Conservation (phyloP, 2,329 filamentous ascomycete species). For the Paecilomyces dactylethromorphus region DNA sequence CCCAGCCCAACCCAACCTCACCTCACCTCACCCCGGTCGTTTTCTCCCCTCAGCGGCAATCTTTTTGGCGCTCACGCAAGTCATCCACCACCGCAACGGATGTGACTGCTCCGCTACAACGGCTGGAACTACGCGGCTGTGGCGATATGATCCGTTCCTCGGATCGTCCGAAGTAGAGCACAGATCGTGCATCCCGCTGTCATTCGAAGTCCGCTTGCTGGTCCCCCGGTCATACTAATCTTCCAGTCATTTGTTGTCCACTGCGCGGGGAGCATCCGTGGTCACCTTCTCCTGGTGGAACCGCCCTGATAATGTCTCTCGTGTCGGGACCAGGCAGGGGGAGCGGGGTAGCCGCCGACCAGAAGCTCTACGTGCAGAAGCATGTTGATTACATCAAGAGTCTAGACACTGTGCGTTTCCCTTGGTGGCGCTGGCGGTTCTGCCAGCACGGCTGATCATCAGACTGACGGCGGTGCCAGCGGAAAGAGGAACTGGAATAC, state of each 20-base stretch:
- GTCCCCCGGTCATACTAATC: not conserved
- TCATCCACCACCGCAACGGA: not conserved
- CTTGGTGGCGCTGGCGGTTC: constrained; percentile 1
- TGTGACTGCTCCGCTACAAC: not conserved
- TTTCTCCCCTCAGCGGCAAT: not conserved
- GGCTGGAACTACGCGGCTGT: not conserved
- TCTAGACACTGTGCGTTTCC: constrained; percentile 67
- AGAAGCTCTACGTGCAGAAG: constrained; percentile 51
- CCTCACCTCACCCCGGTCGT: not conserved
- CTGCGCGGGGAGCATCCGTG: not conserved
- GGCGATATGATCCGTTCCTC: not conserved
- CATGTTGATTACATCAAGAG: constrained; percentile 93
- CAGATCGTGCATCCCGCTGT: not conserved
- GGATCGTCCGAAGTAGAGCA: not conserved
- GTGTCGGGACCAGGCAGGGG: constrained; percentile 55
- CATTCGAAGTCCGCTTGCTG: not conserved
- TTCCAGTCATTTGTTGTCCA: not conserved
- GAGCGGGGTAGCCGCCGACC: constrained; percentile 36
- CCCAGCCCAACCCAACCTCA: no score
- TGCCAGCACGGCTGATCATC: constrained; percentile 15
- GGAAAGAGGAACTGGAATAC: constrained; percentile 92
- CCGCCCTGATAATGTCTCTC: constrained; percentile 45
- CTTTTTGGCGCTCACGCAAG: not conserved
- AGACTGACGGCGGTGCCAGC: constrained; percentile 44
- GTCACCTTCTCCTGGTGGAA: not conserved